Evolutionary conservation across 768 basidiomycete genomes (phyloP).

Genomic region (Psilocybe cubensis): DNA sequence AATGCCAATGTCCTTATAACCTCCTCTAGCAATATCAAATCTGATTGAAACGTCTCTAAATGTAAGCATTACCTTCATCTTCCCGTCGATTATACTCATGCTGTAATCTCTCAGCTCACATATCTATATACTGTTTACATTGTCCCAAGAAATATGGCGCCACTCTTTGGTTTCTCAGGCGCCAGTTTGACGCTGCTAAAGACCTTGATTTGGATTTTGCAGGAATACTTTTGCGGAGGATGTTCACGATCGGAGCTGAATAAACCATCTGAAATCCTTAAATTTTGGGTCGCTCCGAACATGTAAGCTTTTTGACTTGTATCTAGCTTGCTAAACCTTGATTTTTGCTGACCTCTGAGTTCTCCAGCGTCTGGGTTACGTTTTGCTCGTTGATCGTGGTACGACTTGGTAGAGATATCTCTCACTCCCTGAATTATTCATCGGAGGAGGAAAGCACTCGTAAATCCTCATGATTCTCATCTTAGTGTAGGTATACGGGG

Average conservation of each 20-base stretch:
- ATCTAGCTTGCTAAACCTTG: background rate
- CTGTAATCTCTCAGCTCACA: constrained; percentile 29
- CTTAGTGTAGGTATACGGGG: constrained; percentile 2
- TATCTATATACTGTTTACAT: constrained; percentile 72
- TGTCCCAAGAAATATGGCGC: constrained; percentile 51
- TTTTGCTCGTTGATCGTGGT: constrained; percentile 37
- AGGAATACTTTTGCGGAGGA: constrained; percentile 74
- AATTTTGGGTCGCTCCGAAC: constrained; percentile 74
- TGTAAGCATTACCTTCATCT: constrained; percentile 30
- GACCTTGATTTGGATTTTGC: constrained; percentile 71
- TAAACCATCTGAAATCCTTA: constrained; percentile 43
- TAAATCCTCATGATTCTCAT: constrained; percentile 13
- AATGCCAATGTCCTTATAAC: background rate
- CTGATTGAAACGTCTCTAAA: constrained; percentile 73
- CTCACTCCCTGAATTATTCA: constrained; percentile 21
- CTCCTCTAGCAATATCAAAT: constrained; percentile 64
- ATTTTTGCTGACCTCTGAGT: no score
- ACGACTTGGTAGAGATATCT: constrained; percentile 39
- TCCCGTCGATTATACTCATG: constrained; percentile 5
- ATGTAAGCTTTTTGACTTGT: constrained; percentile 43
- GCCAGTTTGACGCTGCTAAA: constrained; percentile 77
- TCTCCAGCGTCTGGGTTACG: constrained; percentile 33
- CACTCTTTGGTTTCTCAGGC: constrained; percentile 72
- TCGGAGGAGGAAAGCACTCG: constrained; percentile 3
- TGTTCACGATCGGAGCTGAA: constrained; percentile 68